Evolutionary conservation across 108 stramenopile genomes (phyloP), one percentile per base, ranked within the genome.

Genomic region (Stephanodiscus minutulus): DNA sequence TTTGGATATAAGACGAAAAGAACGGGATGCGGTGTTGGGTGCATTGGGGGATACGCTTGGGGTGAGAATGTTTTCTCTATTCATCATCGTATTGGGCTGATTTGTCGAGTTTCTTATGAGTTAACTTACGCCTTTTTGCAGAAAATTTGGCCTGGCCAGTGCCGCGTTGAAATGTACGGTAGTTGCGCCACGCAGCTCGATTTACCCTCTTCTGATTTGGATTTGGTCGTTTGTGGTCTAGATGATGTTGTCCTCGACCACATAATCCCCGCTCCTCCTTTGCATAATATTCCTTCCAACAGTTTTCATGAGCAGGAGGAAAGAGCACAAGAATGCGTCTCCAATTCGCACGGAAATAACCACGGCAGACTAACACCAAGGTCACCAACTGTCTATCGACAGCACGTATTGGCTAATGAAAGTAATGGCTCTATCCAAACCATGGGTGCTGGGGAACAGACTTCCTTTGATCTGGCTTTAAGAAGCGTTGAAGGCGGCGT

Each of bases 151-250:
- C 79, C 88, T 1, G 79, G 64, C 25, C 65, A 57, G 18, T 85
- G 86, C 53, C 76, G 73, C n/a, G 92, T 91, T 39, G 90, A 94
- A 82, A 86, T 90, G 85, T 96, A 93, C 64, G 94, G 94, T 17
- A 90, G 89, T 48, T 96, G 94, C 77, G 88, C 89, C 10, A 96
- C 94, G 5, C 76, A 86, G 48, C 71, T 93, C 25, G 94, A 96
- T 68, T 77, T 96, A 24, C 94, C 94, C 28, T 90, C 89, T 9
- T 91, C 91, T n/a, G 94, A 96, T 83, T 72, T 96, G 44, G 94
- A 96, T 61, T 85, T 91, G 28, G 94, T 96, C 21, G 82, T 96
- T 44, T 77, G 87, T 64, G 92, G 92, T 10, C 50, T 94, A 15
- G 82, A 90, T 59, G 65, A 66, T 55, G 21, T 77, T 25, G 49